Evolutionary conservation across 331 rosid genomes (phyloP).

Genomic region (Malus hybrid): DNA sequence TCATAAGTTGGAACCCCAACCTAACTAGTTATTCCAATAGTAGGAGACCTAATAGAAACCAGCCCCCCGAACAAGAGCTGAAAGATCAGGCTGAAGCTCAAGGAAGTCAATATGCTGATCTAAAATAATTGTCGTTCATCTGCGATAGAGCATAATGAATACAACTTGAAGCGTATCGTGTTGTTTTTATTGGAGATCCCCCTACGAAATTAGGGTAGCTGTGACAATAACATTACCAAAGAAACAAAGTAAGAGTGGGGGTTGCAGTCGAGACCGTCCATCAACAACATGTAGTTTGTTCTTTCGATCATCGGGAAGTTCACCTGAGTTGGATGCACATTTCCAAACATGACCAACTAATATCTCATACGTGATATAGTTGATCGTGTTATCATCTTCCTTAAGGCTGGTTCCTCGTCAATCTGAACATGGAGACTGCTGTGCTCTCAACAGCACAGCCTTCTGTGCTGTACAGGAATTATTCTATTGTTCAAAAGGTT

Average conservation of each 20-base stretch:
- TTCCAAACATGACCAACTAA: slow-evolving; percentile 67
- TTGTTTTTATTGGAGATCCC: slow-evolving; percentile 49
- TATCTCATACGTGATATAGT: slow-evolving; percentile 24
- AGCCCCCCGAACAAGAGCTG: slow-evolving; percentile 57
- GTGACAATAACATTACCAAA: slow-evolving; percentile 44
- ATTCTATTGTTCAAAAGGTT: slow-evolving; percentile 2
- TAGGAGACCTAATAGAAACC: slow-evolving; percentile 48
- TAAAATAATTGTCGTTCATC: slow-evolving; percentile 55
- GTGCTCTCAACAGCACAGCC: background rate
- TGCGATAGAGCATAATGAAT: slow-evolving; percentile 42
- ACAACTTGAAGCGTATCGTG: slow-evolving; percentile 57
- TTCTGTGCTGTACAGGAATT: background rate
- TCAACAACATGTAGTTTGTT: slow-evolving; percentile 47
- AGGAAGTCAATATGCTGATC: slow-evolving; percentile 56
- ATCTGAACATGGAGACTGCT: background rate
- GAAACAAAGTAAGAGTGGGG: slow-evolving; percentile 55
- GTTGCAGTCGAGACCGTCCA: slow-evolving; percentile 53
- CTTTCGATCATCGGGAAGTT: slow-evolving; percentile 45
- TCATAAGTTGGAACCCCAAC: slow-evolving; percentile 61
- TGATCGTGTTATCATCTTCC: too few species aligned
- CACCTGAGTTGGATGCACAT: slow-evolving; percentile 41
- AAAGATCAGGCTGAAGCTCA: slow-evolving; percentile 54
- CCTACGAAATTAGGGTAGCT: background rate
- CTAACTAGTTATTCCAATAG: slow-evolving; percentile 64
- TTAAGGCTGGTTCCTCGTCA: background rate